Conservation (phyloP, 2,329 filamentous ascomycete genomes). For the Ophiostoma sp. region DNA sequence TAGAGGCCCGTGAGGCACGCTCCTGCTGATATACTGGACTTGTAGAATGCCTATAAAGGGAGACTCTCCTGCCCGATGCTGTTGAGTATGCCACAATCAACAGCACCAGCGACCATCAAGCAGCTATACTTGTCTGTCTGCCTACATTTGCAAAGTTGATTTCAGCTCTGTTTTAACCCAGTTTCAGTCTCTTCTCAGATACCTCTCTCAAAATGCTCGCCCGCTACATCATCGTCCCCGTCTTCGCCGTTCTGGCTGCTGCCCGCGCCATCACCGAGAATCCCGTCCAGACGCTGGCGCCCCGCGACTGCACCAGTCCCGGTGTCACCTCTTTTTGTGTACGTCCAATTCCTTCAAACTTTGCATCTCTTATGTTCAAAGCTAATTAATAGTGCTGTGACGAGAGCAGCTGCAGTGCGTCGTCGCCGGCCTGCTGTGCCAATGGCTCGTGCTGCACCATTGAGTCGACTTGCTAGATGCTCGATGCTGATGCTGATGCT, state of each 20-base stretch:
- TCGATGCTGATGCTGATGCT: too few species aligned
- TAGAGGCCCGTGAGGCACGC: not conserved
- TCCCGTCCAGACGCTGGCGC: not conserved
- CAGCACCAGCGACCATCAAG: too few species aligned
- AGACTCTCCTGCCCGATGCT: not conserved
- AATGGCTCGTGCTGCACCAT: conserved; percentile 15
- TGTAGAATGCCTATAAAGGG: not conserved
- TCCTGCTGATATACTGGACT: not conserved
- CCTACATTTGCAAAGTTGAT: too few species aligned
- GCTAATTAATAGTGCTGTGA: conserved; percentile 14
- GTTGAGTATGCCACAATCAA: too few species aligned
- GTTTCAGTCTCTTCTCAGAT: too few species aligned
- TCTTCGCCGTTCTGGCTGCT: conserved; percentile 2
- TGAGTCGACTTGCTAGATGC: conserved; percentile 6
- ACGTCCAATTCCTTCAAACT: too few species aligned
- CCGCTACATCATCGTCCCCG: not conserved
- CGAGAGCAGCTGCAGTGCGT: conserved; percentile 13
- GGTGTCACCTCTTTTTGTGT: not conserved
- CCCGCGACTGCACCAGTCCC: not conserved
- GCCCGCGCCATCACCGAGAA: conserved; percentile 14
- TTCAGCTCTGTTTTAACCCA: too few species aligned
- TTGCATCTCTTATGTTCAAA: not conserved
- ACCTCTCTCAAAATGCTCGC: conserved; percentile 8
- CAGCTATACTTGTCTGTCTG: too few species aligned
- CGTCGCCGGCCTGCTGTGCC: conserved; percentile 13